phyloP scores from a whole-genome alignment of 192 early-diverging fungal genomes.

The Borealophlyctis nickersoniae region DNA sequence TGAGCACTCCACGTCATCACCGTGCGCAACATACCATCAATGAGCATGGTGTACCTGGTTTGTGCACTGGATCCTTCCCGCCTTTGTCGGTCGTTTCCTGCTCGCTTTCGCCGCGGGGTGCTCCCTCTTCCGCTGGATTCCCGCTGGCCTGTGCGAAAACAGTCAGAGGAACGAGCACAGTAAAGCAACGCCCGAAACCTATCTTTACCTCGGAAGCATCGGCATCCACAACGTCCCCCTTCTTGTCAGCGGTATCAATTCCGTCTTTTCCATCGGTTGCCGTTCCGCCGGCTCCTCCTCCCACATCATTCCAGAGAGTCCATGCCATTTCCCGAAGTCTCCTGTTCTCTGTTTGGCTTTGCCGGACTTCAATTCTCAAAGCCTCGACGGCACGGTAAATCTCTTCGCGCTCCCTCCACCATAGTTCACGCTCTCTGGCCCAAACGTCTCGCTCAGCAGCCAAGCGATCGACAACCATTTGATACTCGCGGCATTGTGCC shows the following conservation, averaged over 20 bases:
- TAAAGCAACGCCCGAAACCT: too few relatives aligned
- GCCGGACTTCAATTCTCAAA: constrained; percentile 17
- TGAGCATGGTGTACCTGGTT: background rate
- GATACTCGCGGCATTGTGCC: constrained; percentile 12
- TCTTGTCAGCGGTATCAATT: background rate
- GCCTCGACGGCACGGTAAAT: constrained; percentile 22
- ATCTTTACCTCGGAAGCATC: background rate
- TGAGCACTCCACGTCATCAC: too few relatives aligned
- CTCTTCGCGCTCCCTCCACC: constrained; percentile 34
- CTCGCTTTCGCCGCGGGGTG: background rate
- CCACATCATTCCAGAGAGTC: constrained; percentile 27
- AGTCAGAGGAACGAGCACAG: too few relatives aligned
- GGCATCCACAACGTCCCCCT: background rate
- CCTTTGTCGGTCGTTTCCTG: too few relatives aligned
- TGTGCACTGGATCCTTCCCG: background rate
- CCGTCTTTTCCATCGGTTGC: background rate
- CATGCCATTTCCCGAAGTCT: constrained; percentile 23
- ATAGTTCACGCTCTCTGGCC: constrained; percentile 25
- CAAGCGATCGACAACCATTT: constrained; percentile 17
- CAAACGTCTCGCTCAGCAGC: constrained; percentile 24
- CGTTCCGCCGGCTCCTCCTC: constrained; percentile 5
- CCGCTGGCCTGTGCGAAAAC: too few relatives aligned
- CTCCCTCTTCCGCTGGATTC: background rate
- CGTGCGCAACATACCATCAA: too few relatives aligned
- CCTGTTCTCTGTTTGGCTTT: constrained; percentile 15